Evolutionary conservation across 1,284 basidiomycete species (phyloP).

Genomic region (Rhodotorula sp.): DNA sequence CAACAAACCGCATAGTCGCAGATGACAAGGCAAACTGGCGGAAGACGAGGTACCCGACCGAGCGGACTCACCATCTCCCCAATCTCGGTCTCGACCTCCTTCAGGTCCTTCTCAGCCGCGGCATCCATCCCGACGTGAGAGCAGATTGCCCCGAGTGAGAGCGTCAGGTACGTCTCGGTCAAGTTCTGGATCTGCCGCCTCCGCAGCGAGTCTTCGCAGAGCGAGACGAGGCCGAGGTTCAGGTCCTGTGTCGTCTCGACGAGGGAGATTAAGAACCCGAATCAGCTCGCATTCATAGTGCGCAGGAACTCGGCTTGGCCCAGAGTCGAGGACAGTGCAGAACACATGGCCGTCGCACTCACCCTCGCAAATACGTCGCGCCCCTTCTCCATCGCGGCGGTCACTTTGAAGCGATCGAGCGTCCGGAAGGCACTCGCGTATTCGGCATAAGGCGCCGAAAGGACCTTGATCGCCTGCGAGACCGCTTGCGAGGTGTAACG

Average conservation of each 20-base stretch:
- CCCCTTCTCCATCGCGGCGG: slow-evolving; percentile 58
- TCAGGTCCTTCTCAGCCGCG: slow-evolving; percentile 48
- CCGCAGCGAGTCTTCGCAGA: slow-evolving; percentile 64
- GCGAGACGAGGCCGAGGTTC: slow-evolving; percentile 65
- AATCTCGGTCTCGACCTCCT: slow-evolving; percentile 61
- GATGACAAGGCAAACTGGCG: not conserved
- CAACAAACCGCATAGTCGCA: not conserved
- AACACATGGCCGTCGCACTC: slow-evolving; percentile 32
- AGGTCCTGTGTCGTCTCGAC: slow-evolving; percentile 63
- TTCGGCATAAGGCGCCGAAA: slow-evolving; percentile 56
- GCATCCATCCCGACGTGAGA: slow-evolving; percentile 59
- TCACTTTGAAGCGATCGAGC: slow-evolving; percentile 52
- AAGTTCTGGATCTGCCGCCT: slow-evolving; percentile 72
- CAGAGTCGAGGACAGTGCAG: not conserved
- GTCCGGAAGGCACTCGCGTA: slow-evolving; percentile 65
- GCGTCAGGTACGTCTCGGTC: slow-evolving; percentile 71
- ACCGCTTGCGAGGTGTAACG: slow-evolving; percentile 65
- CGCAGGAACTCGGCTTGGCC: not conserved
- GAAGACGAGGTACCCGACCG: no score
- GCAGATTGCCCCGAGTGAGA: slow-evolving; percentile 67
- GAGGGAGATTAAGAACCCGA: no score
- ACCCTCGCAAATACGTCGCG: slow-evolving; percentile 58
- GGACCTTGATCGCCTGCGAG: slow-evolving; percentile 59
- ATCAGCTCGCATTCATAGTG: not conserved
- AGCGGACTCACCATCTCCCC: slow-evolving; percentile 63